These are phyloP conservation scores for Hypoxylon sp. DNA, from an alignment of 2,329 filamentous ascomycete species.

Conservation along the genomic window DNA sequence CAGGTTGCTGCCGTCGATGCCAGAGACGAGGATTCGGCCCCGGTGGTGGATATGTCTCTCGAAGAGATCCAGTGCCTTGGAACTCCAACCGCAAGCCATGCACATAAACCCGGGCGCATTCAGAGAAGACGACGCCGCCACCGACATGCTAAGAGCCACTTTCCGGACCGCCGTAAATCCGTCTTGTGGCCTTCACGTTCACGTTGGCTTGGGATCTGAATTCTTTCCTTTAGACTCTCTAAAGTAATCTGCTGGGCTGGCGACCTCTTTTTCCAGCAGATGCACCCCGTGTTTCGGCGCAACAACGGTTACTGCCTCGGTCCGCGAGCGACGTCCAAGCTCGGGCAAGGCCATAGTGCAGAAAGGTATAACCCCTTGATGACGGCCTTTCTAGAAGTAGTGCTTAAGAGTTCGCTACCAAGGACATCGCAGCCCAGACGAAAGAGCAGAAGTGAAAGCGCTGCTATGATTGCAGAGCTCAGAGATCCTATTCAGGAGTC, in stretches of 20 bases:
- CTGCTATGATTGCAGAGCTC: neutral
- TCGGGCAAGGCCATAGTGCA: neutral
- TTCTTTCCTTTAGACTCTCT: conserved; percentile 15
- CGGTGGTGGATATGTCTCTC: conserved; percentile 7
- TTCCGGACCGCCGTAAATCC: conserved; percentile 28
- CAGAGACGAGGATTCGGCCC: neutral
- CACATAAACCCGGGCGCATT: conserved; percentile 11
- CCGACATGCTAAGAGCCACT: conserved; percentile 19
- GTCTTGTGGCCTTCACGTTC: conserved; percentile 37
- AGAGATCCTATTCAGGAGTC: neutral
- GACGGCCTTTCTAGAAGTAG: neutral
- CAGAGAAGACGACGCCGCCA: conserved; percentile 24
- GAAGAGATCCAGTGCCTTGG: neutral
- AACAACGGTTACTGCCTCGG: conserved; percentile 1
- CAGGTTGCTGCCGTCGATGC: neutral
- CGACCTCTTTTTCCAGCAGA: conserved; percentile 22
- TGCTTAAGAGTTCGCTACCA: neutral
- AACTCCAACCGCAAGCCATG: conserved; percentile 16
- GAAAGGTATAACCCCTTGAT: neutral
- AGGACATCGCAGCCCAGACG: neutral
- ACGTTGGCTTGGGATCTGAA: conserved; percentile 25
- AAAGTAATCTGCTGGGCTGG: conserved; percentile 29
- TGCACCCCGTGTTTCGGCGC: conserved; percentile 30
- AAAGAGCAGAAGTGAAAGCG: too few relatives aligned
- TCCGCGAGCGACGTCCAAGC: neutral